Conservation (phyloP, 2,329 filamentous ascomycete genomes). For the Ophiostoma montium region DNA sequence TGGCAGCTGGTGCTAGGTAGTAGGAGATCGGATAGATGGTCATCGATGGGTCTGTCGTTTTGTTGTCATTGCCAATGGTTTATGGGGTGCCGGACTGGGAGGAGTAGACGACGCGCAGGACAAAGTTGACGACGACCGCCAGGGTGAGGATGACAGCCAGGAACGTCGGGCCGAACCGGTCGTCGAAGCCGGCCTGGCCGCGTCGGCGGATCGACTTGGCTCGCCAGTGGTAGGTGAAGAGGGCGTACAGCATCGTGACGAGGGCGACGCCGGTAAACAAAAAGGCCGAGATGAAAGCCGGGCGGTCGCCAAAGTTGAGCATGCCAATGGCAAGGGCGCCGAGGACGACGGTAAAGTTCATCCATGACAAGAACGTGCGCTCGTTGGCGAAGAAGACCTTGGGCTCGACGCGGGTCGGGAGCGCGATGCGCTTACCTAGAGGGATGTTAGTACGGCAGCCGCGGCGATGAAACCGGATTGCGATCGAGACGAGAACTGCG, state of each 20-base stretch:
- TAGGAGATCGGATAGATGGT: too few relatives aligned
- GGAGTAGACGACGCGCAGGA: slow-evolving; percentile 52
- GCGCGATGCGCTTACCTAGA: slow-evolving; percentile 90
- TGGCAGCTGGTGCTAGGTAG: too few relatives aligned
- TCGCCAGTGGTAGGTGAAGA: slow-evolving; percentile 94
- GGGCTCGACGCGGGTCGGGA: slow-evolving; percentile 93
- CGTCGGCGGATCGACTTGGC: slow-evolving; percentile 82
- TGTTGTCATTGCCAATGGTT: background rate
- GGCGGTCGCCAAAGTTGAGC: slow-evolving; percentile 91
- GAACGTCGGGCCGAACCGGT: slow-evolving; percentile 85
- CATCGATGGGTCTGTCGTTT: background rate
- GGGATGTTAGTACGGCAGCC: background rate
- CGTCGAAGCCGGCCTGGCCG: slow-evolving; percentile 91
- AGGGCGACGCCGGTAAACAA: slow-evolving; percentile 92
- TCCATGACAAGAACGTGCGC: slow-evolving; percentile 96
- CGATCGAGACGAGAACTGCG: background rate
- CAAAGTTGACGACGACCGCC: slow-evolving; percentile 93
- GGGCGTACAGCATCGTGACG: slow-evolving; percentile 86
- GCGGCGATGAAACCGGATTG: background rate
- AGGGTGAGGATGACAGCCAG: slow-evolving; percentile 73
- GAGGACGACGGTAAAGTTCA: slow-evolving; percentile 98
- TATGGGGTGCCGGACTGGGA: slow-evolving; percentile 1
- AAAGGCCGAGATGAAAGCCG: slow-evolving; percentile 86
- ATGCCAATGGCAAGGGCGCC: slow-evolving; percentile 93
- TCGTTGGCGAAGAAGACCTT: slow-evolving; percentile 99